Evolutionary conservation across 345 rosid species (phyloP), one percentile per base, ranked within the genome.

Genomic region (Rhodamnia argentea): DNA sequence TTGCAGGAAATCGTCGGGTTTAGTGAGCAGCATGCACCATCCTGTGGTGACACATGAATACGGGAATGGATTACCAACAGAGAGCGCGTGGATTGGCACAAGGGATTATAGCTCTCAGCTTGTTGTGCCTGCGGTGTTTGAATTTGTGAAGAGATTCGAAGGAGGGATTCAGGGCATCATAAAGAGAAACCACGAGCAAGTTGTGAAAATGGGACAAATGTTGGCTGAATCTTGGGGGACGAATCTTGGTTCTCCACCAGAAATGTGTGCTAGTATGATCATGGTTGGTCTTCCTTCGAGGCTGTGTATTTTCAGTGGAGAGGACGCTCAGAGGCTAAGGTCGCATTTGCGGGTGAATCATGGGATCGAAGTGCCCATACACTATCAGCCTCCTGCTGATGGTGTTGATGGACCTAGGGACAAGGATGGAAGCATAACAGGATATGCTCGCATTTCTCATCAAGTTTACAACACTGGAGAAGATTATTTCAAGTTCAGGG

Each of bases 1-100:
- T 82, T 95, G 96, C 86, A 93, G 85, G 87, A 95, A 86, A 44
- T 91, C 93, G 1, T 47, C 52, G 22, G 83, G 83, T 6, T 86
- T 64, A 23, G 87, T 70, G 81, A 10, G 82, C 57, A 93, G 93
- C 88, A 88, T 95, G 92, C 99, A 97, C 89, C 99, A 97, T 62
- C 99, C 99, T 0, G 99, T 97, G 26, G 99, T 97, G 83, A 95
- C 99, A 7, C 92, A 94, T 44, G 99, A 94, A 90, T 96, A 95
- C 26, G 99, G 99, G 5, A 96, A 94, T 56, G 99, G 99, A 10
- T 90, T 97, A 86, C 97, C 98, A 0, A 85, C 88, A 55, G 99
- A 97, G 92, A 97, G 98, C 85, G 88, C 95, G 0, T 97, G 99
- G 99, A 93, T 95, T 64, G 99, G 99, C 23, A 97, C 95, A 4